A percentile compares a stretch with the other conserved stretches of the same genome.
Evolutionary conservation across 768 basidiomycete genomes (phyloP).

Genomic region (Tricholoma matsutake): DNA sequence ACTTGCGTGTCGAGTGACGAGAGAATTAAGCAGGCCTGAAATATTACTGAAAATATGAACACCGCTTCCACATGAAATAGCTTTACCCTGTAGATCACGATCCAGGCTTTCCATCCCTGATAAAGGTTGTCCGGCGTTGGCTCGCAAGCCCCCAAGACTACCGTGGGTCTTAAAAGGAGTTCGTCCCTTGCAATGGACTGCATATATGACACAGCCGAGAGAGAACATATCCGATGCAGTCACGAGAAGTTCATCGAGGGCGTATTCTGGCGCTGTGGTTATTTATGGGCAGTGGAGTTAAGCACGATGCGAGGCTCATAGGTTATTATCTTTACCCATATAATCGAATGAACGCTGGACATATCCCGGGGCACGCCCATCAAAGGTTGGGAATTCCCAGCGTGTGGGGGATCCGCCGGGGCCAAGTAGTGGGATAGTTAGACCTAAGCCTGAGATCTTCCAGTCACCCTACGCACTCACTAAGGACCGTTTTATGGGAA

Average conservation of each 20-base stretch:
- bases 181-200: slow-evolving; percentile 84
- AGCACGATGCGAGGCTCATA: not conserved
- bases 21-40: slow-evolving; percentile 70
- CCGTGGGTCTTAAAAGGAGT: slow-evolving; percentile 88
- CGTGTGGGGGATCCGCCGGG: slow-evolving; percentile 69
- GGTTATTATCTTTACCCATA: slow-evolving; percentile 58
- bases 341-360: slow-evolving; percentile 94
- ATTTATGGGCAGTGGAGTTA: not conserved
- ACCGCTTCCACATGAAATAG: not conserved
- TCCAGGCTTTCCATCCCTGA: slow-evolving; percentile 66
- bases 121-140: slow-evolving; percentile 62
- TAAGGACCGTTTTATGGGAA: not conserved
- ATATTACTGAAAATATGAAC: slow-evolving; percentile 6
- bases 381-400: slow-evolving; percentile 91
- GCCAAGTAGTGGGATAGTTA: slow-evolving; percentile 73
- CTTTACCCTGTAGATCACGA: slow-evolving; percentile 65
- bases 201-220: slow-evolving; percentile 87
- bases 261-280: slow-evolving; percentile 87
- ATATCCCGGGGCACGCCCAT: slow-evolving; percentile 73
- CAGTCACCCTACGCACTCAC: slow-evolving; percentile 76
- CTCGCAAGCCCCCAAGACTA: slow-evolving; percentile 65
- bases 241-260: slow-evolving; percentile 80
- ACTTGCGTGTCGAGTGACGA: slow-evolving; percentile 77
- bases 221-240: slow-evolving; percentile 93
- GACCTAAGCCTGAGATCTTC: slow-evolving; percentile 90